Evolutionary conservation across 2,329 filamentous ascomycete genomes (phyloP).

Genomic region (Claviceps lovelessii): DNA sequence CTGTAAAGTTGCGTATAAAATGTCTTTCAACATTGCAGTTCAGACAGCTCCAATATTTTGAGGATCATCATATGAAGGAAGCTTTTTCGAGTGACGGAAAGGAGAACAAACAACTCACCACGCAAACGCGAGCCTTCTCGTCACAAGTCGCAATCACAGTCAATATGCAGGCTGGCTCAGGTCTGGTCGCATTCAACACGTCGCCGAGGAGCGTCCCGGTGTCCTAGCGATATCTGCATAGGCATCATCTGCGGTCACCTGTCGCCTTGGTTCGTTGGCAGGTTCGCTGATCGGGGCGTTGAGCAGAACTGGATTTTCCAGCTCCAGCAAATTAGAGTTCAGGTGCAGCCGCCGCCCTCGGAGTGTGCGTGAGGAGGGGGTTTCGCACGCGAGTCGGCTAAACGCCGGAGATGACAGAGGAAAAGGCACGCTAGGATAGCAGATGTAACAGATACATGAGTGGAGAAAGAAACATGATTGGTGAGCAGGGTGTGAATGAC

Average conservation of each 20-base stretch:
- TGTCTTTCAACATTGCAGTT: constrained; percentile 46
- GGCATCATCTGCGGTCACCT: constrained; percentile 4
- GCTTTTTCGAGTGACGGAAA: neutral
- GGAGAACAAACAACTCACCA: neutral
- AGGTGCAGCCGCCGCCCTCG: neutral
- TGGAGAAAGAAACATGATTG: constrained; percentile 7
- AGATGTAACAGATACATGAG: neutral
- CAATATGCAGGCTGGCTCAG: neutral
- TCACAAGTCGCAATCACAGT: neutral
- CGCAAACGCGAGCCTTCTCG: neutral
- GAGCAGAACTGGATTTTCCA: neutral
- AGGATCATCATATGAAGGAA: constrained; percentile 28
- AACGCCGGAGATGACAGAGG: neutral
- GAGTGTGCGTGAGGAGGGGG: neutral
- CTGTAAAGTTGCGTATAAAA: constrained; percentile 40
- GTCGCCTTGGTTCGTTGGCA: neutral
- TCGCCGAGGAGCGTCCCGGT: constrained; percentile 5
- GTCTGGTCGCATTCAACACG: constrained; percentile 1
- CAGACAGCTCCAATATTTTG: constrained; percentile 63
- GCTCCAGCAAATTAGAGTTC: neutral
- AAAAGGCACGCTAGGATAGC: neutral
- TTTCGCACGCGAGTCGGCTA: neutral
- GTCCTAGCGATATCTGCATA: constrained; percentile 1
- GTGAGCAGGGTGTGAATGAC: constrained; percentile 8
- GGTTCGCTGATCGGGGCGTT: neutral